Percentiles rank a stretch among this genome's conserved stretches.
phyloP scores from a whole-genome alignment of 768 basidiomycete genomes.

The Trametes coccinea region DNA sequence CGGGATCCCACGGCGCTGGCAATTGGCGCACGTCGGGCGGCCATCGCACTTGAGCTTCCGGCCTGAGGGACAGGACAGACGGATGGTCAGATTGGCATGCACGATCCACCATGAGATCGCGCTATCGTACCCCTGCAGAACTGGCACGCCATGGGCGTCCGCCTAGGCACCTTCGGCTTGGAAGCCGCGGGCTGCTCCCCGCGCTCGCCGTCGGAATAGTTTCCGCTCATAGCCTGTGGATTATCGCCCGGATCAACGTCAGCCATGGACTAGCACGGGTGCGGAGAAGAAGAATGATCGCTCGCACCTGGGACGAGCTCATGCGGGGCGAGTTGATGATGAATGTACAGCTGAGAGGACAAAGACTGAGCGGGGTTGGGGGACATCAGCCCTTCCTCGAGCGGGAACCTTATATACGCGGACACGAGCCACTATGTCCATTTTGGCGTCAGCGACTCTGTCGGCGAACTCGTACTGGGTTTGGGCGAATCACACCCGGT shows the following conservation, averaged over 20 bases:
- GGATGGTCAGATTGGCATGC: background rate
- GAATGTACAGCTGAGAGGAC: background rate
- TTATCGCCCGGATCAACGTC: background rate
- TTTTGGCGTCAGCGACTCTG: slow-evolving; percentile 13
- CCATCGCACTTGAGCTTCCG: slow-evolving; percentile 78
- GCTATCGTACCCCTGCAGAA: slow-evolving; percentile 61
- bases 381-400: background rate
- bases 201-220: slow-evolving; percentile 19
- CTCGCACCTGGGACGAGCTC: slow-evolving; percentile 19
- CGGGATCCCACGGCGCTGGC: slow-evolving; percentile 55
- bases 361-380: slow-evolving; percentile 7
- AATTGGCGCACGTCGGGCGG: slow-evolving; percentile 65
- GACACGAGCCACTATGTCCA: slow-evolving; percentile 6
- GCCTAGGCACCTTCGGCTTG: slow-evolving; percentile 33
- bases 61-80: slow-evolving; percentile 37
- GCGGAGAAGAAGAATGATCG: background rate
- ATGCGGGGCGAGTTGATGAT: slow-evolving; percentile 6
- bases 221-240: slow-evolving; percentile 4
- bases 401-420: slow-evolving; percentile 15
- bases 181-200: slow-evolving; percentile 10
- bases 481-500: slow-evolving; percentile 9
- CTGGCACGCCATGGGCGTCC: slow-evolving; percentile 71
- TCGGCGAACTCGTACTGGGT: slow-evolving; percentile 8
- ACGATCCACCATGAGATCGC: background rate
- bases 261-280: background rate